A percentile compares a stretch with the other conserved stretches of the same genome.
These are phyloP conservation scores for Penicillium nordicum DNA, from an alignment of 2,329 filamentous ascomycete species.

Conservation along the genomic window DNA sequence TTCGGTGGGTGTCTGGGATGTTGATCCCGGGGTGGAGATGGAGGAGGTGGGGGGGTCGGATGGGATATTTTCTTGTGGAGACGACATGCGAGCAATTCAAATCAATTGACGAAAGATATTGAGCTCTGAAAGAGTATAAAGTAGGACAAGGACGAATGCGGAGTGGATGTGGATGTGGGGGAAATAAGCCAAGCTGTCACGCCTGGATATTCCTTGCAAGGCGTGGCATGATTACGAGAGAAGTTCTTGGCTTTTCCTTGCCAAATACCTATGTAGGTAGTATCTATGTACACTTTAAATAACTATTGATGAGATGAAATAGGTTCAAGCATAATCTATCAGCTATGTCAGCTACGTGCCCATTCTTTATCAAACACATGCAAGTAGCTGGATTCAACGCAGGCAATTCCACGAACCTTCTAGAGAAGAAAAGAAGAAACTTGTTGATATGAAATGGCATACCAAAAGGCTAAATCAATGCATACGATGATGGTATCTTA, in stretches of 20 bases:
- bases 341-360: not conserved
- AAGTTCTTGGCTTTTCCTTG: not conserved
- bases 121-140: not conserved
- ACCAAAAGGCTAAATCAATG: not conserved
- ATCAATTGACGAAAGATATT: conserved; percentile 3
- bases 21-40: conserved; percentile 21
- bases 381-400: not conserved
- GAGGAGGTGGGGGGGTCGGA: conserved; percentile 18
- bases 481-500: conserved; percentile 18
- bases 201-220: not conserved
- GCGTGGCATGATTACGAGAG: not conserved
- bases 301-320: not conserved
- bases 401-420: not conserved
- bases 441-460: not conserved
- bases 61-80: conserved; percentile 16
- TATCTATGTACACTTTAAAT: not conserved
- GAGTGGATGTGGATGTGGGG: conserved; percentile 6
- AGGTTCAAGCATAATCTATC: not conserved
- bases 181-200: not conserved
- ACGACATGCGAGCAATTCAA: conserved; percentile 24
- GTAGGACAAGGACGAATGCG: not conserved
- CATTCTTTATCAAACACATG: not conserved
- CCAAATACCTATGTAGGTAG: not conserved
- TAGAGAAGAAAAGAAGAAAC: not conserved
- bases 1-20: conserved; percentile 24